Evolutionary conservation across 192 early-diverging fungal genomes (phyloP).

Genomic region (Radiomyces spectabilis): DNA sequence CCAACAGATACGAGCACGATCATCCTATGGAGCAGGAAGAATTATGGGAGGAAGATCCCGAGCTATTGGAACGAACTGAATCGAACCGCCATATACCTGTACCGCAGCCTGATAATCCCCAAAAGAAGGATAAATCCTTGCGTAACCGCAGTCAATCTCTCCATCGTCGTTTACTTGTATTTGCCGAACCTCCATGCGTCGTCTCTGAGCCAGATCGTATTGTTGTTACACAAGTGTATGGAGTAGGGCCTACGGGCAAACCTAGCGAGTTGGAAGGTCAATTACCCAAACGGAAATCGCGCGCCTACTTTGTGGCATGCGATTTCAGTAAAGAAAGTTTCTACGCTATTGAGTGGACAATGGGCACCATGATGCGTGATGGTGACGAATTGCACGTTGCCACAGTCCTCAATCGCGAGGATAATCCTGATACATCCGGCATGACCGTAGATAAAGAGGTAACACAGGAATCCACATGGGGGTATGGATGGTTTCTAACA

Average conservation of each 20-base stretch:
- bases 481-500: too few relatives aligned
- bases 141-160: background rate
- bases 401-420: constrained; percentile 37
- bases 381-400: constrained; percentile 39
- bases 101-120: background rate
- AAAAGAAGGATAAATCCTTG: background rate
- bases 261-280: too few relatives aligned
- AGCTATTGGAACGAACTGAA: constrained; percentile 15
- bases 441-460: constrained; percentile 17
- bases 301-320: constrained; percentile 35
- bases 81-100: constrained; percentile 12
- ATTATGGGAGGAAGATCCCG: constrained; percentile 2
- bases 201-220: constrained; percentile 2
- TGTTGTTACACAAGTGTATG: constrained; percentile 9
- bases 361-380: constrained; percentile 39
- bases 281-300: background rate
- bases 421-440: constrained; percentile 14
- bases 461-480: too few relatives aligned
- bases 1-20: background rate
- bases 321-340: constrained; percentile 46
- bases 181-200: constrained; percentile 7
- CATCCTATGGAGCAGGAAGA: background rate
- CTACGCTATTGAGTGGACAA: constrained; percentile 45
- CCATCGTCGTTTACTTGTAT: constrained; percentile 6
- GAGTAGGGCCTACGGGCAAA: constrained; percentile 6